Evolutionary conservation across 2,329 filamentous ascomycete genomes (phyloP).

Genomic region (Coleophoma cylindrospora): DNA sequence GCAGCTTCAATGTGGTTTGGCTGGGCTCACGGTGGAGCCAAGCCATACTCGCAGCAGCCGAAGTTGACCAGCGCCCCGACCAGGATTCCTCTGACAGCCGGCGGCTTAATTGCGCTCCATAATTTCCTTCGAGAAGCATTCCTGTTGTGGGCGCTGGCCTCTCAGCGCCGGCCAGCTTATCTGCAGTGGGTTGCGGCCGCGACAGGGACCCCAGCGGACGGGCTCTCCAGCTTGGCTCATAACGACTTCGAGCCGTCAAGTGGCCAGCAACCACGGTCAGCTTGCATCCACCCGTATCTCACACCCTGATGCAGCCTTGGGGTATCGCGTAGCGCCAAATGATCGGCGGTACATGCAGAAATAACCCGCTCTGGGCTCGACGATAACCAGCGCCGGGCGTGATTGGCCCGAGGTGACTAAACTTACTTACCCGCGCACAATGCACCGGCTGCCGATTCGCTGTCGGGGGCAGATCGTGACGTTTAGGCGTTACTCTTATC

Average conservation of each 20-base stretch:
- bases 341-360: background rate
- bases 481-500: background rate
- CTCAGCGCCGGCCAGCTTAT: no score
- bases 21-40: no score
- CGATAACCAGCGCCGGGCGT: background rate
- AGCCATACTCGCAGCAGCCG: no score
- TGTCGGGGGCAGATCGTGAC: background rate
- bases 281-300: background rate
- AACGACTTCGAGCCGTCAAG: background rate
- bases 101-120: no score
- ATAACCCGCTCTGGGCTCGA: slow-evolving; percentile 1
- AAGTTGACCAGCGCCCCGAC: no score
- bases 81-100: no score
- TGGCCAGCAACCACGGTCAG: background rate
- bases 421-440: background rate
- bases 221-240: background rate
- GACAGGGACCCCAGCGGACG: no score
- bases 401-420: background rate
- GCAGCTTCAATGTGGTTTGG: no score
- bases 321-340: background rate
- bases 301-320: background rate
- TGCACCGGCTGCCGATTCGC: background rate
- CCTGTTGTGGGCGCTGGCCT: background rate
- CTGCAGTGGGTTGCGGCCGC: no score
- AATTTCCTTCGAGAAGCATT: background rate